Evolutionary conservation across 192 early-diverging fungal species (phyloP).

Genomic region (Pecoramyces ruminantium): DNA sequence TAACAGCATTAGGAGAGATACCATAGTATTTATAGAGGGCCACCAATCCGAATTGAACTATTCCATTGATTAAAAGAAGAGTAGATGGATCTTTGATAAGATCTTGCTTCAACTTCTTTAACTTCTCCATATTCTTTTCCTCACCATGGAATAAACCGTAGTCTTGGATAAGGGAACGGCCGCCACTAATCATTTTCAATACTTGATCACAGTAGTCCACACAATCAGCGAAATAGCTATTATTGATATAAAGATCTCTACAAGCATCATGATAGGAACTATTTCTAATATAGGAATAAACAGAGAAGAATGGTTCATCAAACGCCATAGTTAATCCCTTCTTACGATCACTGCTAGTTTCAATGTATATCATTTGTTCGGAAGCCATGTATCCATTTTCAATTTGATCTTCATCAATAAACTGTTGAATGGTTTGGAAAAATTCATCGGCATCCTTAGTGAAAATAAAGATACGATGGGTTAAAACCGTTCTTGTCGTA

Average conservation of each 20-base stretch:
- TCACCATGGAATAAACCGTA: neutral
- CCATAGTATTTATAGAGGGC: constrained; percentile 9
- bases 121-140: neutral
- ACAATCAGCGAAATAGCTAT: neutral
- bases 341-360: neutral
- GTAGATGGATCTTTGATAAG: neutral
- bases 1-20: constrained; percentile 1
- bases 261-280: neutral
- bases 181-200: neutral
- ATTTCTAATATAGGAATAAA: neutral
- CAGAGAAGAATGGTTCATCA: neutral
- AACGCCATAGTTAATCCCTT: neutral
- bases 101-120: neutral
- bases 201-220: neutral
- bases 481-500: neutral
- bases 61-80: neutral
- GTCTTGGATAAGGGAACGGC: neutral
- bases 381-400: neutral
- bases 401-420: neutral
- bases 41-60: neutral
- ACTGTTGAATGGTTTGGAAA: neutral
- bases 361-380: neutral
- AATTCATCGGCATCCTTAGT: neutral
- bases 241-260: neutral
- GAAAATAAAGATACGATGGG: neutral